Evolutionary conservation across 2,329 filamentous ascomycete species (phyloP).

Genomic region (Xylaria sp.): DNA sequence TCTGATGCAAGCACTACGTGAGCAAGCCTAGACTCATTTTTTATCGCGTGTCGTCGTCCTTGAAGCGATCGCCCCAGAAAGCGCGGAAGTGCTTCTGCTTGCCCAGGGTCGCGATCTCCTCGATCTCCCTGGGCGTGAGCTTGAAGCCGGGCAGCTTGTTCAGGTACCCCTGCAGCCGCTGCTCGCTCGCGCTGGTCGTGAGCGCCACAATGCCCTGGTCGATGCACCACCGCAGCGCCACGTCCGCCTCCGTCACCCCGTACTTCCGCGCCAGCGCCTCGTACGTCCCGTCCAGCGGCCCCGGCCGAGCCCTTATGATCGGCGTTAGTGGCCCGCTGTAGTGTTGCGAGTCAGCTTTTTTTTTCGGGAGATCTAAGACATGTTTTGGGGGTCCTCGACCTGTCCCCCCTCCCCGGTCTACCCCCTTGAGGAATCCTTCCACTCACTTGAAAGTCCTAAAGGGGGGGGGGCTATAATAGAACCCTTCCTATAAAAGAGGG

Average conservation of each 20-base stretch:
- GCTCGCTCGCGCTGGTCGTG: constrained; percentile 62
- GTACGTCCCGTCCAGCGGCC: constrained; percentile 57
- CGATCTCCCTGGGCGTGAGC: constrained; percentile 61
- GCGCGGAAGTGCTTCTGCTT: constrained; percentile 62
- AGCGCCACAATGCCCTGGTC: constrained; percentile 62
- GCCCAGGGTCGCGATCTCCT: constrained; percentile 58
- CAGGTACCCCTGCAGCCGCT: constrained; percentile 60
- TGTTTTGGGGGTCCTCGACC: no score
- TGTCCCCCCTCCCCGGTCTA: no score
- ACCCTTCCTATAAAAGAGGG: no score
- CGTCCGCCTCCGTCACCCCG: constrained; percentile 56
- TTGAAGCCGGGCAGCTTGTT: constrained; percentile 56
- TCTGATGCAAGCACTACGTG: neutral
- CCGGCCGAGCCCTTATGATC: constrained; percentile 48
- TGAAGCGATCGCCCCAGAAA: constrained; percentile 61
- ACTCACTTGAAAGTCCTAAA: no score
- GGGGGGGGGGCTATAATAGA: no score
- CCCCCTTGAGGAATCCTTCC: no score
- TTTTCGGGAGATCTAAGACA: no score
- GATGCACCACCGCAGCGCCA: constrained; percentile 62
- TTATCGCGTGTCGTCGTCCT: constrained; percentile 52
- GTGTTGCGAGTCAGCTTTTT: no score
- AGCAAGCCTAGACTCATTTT: no score
- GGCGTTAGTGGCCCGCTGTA: constrained; percentile 50
- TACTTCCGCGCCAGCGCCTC: constrained; percentile 59